These are phyloP conservation scores for Scalesia atractyloides DNA, from an alignment of 129 eudicot species.

Conservation along the genomic window DNA sequence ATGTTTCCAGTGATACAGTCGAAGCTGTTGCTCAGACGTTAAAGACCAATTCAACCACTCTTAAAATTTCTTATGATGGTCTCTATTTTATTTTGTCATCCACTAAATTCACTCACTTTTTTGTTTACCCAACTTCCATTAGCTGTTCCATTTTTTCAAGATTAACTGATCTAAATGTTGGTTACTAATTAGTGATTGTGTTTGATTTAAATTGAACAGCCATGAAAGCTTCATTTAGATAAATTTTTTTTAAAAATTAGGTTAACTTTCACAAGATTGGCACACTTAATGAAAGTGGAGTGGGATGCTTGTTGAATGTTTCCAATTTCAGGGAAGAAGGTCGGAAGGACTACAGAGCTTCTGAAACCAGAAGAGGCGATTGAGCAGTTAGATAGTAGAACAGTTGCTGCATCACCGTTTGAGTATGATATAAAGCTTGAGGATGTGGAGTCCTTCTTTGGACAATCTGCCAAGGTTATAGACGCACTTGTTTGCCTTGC, in stretches of 20 bases:
- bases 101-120: too few species aligned
- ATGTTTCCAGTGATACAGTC: conserved; percentile 69
- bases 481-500: neutral
- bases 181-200: too few species aligned
- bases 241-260: too few species aligned
- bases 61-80: conserved; percentile 89
- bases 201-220: too few species aligned
- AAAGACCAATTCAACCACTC: conserved; percentile 55
- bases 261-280: too few species aligned
- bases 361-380: conserved; percentile 76
- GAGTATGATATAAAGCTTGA: conserved; percentile 77
- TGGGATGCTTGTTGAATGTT: neutral
- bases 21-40: conserved; percentile 77
- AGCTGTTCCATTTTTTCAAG: too few species aligned
- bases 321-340: conserved; percentile 54
- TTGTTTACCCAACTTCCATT: too few species aligned
- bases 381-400: conserved; percentile 80
- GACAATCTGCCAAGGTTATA: conserved; percentile 74
- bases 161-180: too few species aligned
- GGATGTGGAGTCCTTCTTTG: conserved; percentile 81
- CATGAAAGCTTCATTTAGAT: too few species aligned
- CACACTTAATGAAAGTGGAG: neutral
- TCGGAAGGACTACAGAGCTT: conserved; percentile 75
- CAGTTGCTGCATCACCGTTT: conserved; percentile 86
- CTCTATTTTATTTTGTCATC: conserved; percentile 17